Evolutionary conservation across 2,329 filamentous ascomycete species (phyloP), one percentile per base, ranked within the genome.

Genomic region (Rugonectria rugulosa): DNA sequence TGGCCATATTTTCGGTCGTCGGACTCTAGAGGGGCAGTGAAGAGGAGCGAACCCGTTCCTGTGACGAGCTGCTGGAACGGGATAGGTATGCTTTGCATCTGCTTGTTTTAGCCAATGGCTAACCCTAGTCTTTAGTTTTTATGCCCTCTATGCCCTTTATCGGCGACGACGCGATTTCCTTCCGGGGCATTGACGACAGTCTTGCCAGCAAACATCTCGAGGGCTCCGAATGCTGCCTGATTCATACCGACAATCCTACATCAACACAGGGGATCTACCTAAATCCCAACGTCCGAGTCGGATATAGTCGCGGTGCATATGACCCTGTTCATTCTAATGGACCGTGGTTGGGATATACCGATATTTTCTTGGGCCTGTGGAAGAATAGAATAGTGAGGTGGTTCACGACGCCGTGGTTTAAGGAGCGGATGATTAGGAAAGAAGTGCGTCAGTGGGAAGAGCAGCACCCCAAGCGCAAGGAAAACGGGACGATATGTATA

Each of bases 1-100:
- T 43, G 47, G 47, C 47, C 31, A 5, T 51, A 44, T 17, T 51
- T 51, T 21, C 29, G 29, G 12, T 51, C 38, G 15, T 51, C 38
- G 11, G 15, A n/a, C 12, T 51, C 47, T 5, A 36, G 47, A 44
- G 23, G 5, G 6, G 47, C 47, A 27, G 37, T 51, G 23, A 43
- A 42, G 23, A 6, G 23, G 2, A 12, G 47, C 23, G 20, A 43
- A 6, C 29, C 47, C 23, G 38, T 37, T 12, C n/a, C 29, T 11
- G 47, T 44, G 1, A 37, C 38, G 4, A 43, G 38, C 11, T 51
- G 38, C 23, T 51, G 47, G 47, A 51, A 51, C 14, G 20, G 47
- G 5, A 51, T 44, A 29, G 38, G 47, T 51, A 50, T 17, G 21
- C 17, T 20, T 15, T 32, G 10, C 21, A 7, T n/a, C 9, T 27